Base-by-base conservation (phyloP, 2,329 filamentous ascomycete species). In the Claviceps sp. region DNA sequence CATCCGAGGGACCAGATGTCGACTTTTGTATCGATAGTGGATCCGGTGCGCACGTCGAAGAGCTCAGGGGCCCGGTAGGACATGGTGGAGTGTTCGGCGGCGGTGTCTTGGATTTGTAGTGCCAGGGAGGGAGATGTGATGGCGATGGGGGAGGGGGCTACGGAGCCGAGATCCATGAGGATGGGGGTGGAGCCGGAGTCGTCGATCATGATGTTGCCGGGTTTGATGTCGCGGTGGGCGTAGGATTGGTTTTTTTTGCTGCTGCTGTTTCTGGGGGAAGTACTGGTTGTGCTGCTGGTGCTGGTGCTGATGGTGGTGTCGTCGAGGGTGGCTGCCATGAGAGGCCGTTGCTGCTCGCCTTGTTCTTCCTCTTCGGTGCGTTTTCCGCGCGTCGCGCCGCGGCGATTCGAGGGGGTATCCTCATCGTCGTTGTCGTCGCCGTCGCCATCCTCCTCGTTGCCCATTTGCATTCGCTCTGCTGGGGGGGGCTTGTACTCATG, bases 1-100 rank as follows among this genome's bases (percentile, higher is more conserved):
- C 93, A 97, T 49, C 93, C 93, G 22, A 98, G 72, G 16, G 88
- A 95, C 93, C 93, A 98, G 58, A 98, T 95, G 67, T 98, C 93
- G 42, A 95, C 89, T 66, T 96, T 96, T 13, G 90, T 95, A 69
- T 97, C 93, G 63, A 98, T 85, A 49, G 89, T 81, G 48, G 85
- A 84, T 56, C 88, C 91, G 3, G 89, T 96, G 70, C 95, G 95
- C 52, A 97, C 93, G 67, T 98, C 93, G 68, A 98, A 98, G 55
- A 98, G 82, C 70, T 98, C 93, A 0, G 93, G 93, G 1, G 93
- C 93, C 54, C 93, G 89, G 71, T 98, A 98, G 0, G 93, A 90
- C 91, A 98, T 97, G 42, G 93, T 98, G 58, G 84, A 91, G 74
- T 97, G 91, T 67, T 98, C 93, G 51, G 91, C 93, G 22, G 93